Percentiles rank a stretch among this genome's conserved stretches.
Conservation (phyloP, 495 filamentous ascomycete species). For the Penicillium bovifimosum region DNA sequence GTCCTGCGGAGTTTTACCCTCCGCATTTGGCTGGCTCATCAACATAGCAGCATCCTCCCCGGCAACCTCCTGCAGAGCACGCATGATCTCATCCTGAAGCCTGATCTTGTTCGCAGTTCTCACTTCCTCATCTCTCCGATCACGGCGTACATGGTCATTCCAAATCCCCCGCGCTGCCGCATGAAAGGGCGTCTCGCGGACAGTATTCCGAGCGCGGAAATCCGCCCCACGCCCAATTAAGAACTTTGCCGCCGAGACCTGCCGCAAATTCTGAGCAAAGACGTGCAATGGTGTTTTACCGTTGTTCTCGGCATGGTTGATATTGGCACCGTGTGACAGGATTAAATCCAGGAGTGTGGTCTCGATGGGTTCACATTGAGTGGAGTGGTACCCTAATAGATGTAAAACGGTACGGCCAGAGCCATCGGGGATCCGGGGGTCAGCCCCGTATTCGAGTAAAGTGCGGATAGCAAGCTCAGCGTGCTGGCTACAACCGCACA, state of each 20-base stretch:
- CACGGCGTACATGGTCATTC: neutral
- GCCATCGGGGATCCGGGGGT: constrained; percentile 1
- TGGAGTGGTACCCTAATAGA: constrained; percentile 3
- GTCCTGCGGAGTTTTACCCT: constrained; percentile 6
- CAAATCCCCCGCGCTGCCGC: neutral
- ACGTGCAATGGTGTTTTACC: constrained; percentile 11
- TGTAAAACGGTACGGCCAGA: constrained; percentile 4
- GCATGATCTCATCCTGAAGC: neutral
- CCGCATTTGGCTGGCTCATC: constrained; percentile 11
- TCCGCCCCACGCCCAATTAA: constrained; percentile 6
- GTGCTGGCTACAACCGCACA: constrained; percentile 2
- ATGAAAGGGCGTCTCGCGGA: neutral
- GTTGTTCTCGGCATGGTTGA: constrained; percentile 10
- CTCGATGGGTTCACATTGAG: constrained; percentile 2
- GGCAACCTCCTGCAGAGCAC: constrained; percentile 6
- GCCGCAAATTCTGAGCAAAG: constrained; percentile 8
- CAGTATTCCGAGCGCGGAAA: neutral
- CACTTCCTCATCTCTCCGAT: constrained; percentile 5
- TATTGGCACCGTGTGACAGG: constrained; percentile 11
- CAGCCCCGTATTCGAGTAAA: constrained; percentile 11
- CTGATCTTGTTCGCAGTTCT: constrained; percentile 2
- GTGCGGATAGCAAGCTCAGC: neutral
- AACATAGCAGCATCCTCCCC: constrained; percentile 4
- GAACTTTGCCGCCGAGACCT: constrained; percentile 7
- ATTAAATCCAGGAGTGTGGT: constrained; percentile 6